Base-by-base conservation (phyloP, 495 filamentous ascomycete species). In the Penicillium arizonense region DNA sequence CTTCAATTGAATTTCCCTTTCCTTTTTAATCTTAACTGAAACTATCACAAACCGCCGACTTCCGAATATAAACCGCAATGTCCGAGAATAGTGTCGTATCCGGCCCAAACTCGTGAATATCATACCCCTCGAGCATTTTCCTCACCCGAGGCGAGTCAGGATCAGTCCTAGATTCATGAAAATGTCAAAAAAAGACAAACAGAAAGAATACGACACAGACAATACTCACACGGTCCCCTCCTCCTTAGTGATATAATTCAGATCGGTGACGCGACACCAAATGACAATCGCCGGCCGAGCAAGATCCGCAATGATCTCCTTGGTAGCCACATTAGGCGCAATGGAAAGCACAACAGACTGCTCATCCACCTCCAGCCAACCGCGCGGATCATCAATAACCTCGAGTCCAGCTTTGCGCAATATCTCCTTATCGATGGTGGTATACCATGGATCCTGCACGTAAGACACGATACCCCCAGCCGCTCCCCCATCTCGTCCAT, bases 111-210 rank as follows among this genome's bases (percentile, higher is more conserved):
- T 56, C 47, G 42, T 56, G 37, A 30, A 44, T 9, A n/a, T 56
- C 53, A 44, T 59, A 59, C 9, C 47, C 37, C 47, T 55, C 42
- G 30, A 59, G n/a, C 56, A 59, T 59, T 12, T 43, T 47, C 33
- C 52, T 45, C 9, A 52, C 33, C n/a, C 56, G 52, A 32, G 56
- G 20, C 3, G 56, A 56, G 26, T 41, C 32, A 16, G 53, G 56
- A 37, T 56, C 53, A 8, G 56, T 52, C 0, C 56, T 59, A 52
- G 4, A 39, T 10, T 10, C 16, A n/a, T 16, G 33, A 38, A 23
- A 45, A 24, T 55, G 32, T 6, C n/a, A 38, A 30, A 6, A 10
- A 8, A 47, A 7, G 2, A 7, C 18, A 35, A 42, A 16, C 28
- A 33, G 21, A 33, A 5, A 11, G 30, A 1, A 57, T 0, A 7